A percentile compares a stretch with the other conserved stretches of the same genome.
Evolutionary conservation across 192 early-diverging fungal genomes (phyloP).

Genomic region (Coemansia sp.): DNA sequence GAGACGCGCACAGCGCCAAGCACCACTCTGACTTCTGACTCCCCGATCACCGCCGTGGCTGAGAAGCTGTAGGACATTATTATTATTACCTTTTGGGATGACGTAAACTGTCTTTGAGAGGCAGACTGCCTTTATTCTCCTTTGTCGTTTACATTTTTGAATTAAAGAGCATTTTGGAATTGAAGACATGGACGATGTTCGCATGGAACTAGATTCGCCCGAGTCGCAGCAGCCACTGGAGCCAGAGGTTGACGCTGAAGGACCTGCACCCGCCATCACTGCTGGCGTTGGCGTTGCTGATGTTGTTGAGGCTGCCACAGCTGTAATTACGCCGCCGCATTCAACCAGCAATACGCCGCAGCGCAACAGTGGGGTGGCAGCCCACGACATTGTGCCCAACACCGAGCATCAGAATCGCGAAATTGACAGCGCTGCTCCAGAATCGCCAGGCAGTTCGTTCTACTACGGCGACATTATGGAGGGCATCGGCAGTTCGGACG

Average conservation of each 20-base stretch:
- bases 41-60: not conserved
- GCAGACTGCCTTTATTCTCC: too few species aligned
- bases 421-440: slow-evolving; percentile 39
- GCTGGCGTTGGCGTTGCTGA: not conserved
- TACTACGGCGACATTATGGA: not conserved
- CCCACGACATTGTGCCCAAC: not conserved
- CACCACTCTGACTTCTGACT: not conserved
- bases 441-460: slow-evolving; percentile 16
- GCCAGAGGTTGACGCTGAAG: not conserved
- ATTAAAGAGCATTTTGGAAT: too few species aligned
- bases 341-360: slow-evolving; percentile 34
- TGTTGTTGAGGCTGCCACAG: not conserved
- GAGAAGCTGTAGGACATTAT: not conserved
- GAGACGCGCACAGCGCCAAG: not conserved
- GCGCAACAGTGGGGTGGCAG: not conserved
- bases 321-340: slow-evolving; percentile 34
- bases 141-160: not conserved
- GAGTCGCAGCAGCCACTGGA: slow-evolving; percentile 6
- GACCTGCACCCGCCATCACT: not conserved
- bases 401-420: slow-evolving; percentile 5
- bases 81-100: not conserved
- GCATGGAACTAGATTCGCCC: slow-evolving; percentile 45
- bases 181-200: slow-evolving; percentile 7
- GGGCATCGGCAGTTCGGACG: not conserved
- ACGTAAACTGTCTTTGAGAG: too few species aligned